phyloP scores from a whole-genome alignment of 148 eudicot genomes.

The Hydrangea macrophylla region DNA sequence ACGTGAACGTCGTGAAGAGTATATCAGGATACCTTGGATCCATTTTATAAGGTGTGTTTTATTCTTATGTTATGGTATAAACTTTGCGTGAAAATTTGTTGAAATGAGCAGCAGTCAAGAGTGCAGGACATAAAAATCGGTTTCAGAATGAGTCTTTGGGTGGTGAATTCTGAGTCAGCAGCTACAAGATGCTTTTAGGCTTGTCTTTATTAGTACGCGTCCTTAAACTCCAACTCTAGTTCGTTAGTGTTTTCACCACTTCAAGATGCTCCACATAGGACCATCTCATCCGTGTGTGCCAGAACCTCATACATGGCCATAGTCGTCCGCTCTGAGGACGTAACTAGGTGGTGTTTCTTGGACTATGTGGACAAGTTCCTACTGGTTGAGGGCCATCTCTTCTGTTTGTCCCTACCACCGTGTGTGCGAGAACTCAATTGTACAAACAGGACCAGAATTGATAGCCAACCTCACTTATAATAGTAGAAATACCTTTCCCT shows the following conservation, averaged over 20 bases:
- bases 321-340: neutral
- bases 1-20: too few relatives aligned
- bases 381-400: neutral
- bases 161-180: too few relatives aligned
- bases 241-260: neutral
- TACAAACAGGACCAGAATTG: conserved; percentile 17
- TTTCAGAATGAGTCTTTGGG: too few relatives aligned
- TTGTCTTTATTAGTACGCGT: neutral
- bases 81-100: too few relatives aligned
- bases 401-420: conserved; percentile 8
- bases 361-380: neutral
- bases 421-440: conserved; percentile 20
- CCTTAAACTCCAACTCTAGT: neutral
- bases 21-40: too few relatives aligned
- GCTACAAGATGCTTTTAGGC: neutral
- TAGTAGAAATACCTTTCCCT: conserved; percentile 4
- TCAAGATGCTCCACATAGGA: neutral
- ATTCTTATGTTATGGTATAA: too few relatives aligned
- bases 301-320: conserved; percentile 10
- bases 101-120: too few relatives aligned
- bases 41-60: too few relatives aligned
- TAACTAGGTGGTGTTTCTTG: neutral
- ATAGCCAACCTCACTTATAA: neutral
- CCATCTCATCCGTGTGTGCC: neutral
- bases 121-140: too few relatives aligned